Base-by-base conservation (phyloP, 129 eudicot genomes). In the Tanacetum coccineum region DNA sequence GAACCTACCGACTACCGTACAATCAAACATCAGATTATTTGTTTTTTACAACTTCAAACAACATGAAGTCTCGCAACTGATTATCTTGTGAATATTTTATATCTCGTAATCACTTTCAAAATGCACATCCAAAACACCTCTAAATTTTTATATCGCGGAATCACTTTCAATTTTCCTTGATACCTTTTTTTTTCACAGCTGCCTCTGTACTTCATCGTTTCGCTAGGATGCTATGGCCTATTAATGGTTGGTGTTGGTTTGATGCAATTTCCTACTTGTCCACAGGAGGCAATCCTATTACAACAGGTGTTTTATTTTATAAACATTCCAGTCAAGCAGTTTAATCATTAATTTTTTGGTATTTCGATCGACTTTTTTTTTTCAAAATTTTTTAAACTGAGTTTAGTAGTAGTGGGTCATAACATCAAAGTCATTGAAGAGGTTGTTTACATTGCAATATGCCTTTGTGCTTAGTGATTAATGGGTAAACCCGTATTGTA, bases 241-340 rank as follows among this genome's bases (percentile, higher is more conserved):
- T 79, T 84, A 70, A 87, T 91, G 98, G 93, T 91, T 70, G 91
- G 98, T 46, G 75, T 92, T 70, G 98, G 98, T 62, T 82, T 92
- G 62, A 92, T 92, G 88, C 94, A 74, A 58, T 89, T 89, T 75
- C 96, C 95, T 0, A 92, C 96, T 25, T 92, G 98, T 74, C 98
- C 96, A 22, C 87, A 88, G 22, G 96, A 92, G 67, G 90, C 95
- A 36, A 53, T 85, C 42, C 72, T 88, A 49, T 79, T 87, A 63
- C 97, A 87, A 67, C 87, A 91, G 97, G 97, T 91, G n/a, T n/a
- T n/a, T n/a, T n/a, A 74, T 53, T 17, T 72, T 48, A 6, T 39
- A 5, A 30, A 30, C 39, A 30, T 30, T 4, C 39, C 39, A 30
- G 5, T 30, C 7, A 5, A 30, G 39, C 39, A 30, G 39, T 30